phyloP scores from a whole-genome alignment of 2,329 filamentous ascomycete species.

The Calonectria ilicicola region DNA sequence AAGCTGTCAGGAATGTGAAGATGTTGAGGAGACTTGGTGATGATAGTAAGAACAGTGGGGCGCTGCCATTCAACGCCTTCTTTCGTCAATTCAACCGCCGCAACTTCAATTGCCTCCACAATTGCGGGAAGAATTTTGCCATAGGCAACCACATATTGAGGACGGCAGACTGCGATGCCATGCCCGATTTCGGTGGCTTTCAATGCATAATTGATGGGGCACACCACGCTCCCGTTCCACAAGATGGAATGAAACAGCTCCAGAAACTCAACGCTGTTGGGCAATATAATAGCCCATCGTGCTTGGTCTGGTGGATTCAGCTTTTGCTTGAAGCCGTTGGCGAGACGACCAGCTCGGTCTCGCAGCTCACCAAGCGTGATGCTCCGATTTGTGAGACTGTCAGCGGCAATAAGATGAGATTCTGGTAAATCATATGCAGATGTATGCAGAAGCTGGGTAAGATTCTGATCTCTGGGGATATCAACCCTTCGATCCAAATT shows the following conservation, averaged over 20 bases:
- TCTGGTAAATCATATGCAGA: constrained; percentile 50
- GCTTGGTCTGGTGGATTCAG: constrained; percentile 50
- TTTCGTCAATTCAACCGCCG: constrained; percentile 38
- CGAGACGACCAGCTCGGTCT: constrained; percentile 54
- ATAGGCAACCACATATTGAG: constrained; percentile 55
- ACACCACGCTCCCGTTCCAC: constrained; percentile 54
- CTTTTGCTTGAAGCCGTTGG: constrained; percentile 50
- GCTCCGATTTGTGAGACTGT: constrained; percentile 58
- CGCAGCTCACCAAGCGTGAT: constrained; percentile 57
- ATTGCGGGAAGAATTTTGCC: constrained; percentile 46
- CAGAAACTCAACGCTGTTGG: constrained; percentile 59
- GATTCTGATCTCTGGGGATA: constrained; percentile 54
- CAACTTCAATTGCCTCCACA: constrained; percentile 48
- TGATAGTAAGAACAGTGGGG: constrained; percentile 51
- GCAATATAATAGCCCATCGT: constrained; percentile 56
- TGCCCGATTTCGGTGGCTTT: constrained; percentile 55
- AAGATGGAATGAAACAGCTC: constrained; percentile 56
- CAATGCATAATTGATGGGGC: constrained; percentile 54
- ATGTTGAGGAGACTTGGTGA: constrained; percentile 37
- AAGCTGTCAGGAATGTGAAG: constrained; percentile 50
- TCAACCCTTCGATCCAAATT: constrained; percentile 41
- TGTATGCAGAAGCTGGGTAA: constrained; percentile 57
- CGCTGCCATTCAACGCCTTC: constrained; percentile 47
- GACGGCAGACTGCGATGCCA: constrained; percentile 54
- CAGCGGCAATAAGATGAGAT: constrained; percentile 56